Conservation (phyloP, 2,329 filamentous ascomycete species). For the Colletotrichum sp. region DNA sequence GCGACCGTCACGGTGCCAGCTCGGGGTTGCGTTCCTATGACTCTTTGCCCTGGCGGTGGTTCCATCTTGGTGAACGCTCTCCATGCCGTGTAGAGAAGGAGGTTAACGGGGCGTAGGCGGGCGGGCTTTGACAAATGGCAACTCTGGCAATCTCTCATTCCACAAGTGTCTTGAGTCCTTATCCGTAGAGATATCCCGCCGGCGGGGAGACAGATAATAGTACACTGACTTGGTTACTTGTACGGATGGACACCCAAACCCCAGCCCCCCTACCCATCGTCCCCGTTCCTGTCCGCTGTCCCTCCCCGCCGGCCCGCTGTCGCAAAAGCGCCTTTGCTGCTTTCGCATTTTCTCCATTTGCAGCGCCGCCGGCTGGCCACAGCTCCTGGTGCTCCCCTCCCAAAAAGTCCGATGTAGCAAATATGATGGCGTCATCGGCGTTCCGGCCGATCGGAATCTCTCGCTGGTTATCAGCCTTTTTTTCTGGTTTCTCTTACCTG, state of each 20-base stretch:
- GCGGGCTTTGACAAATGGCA: not conserved
- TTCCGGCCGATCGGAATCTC: conserved; percentile 10
- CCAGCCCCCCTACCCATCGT: not conserved
- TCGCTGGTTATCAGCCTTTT: conserved; percentile 8
- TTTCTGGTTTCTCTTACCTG: not conserved
- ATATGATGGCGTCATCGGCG: conserved; percentile 18
- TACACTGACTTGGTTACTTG: not conserved
- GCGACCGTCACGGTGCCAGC: not conserved
- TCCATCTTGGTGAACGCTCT: not conserved
- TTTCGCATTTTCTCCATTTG: not conserved
- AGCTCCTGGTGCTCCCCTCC: not conserved
- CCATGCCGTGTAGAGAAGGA: not conserved
- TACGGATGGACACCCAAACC: not conserved
- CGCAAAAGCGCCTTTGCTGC: not conserved
- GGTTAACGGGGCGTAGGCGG: not conserved
- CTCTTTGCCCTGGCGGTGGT: not conserved
- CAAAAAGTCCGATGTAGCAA: not conserved
- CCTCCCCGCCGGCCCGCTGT: not conserved
- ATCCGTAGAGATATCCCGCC: not conserved
- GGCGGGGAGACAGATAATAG: not conserved
- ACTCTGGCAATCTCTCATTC: not conserved
- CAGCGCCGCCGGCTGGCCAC: not conserved
- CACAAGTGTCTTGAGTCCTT: not conserved
- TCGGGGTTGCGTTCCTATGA: not conserved
- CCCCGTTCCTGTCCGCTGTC: not conserved